Conservation (phyloP, 2,329 filamentous ascomycete genomes). For the Aureobasidium zeae region DNA sequence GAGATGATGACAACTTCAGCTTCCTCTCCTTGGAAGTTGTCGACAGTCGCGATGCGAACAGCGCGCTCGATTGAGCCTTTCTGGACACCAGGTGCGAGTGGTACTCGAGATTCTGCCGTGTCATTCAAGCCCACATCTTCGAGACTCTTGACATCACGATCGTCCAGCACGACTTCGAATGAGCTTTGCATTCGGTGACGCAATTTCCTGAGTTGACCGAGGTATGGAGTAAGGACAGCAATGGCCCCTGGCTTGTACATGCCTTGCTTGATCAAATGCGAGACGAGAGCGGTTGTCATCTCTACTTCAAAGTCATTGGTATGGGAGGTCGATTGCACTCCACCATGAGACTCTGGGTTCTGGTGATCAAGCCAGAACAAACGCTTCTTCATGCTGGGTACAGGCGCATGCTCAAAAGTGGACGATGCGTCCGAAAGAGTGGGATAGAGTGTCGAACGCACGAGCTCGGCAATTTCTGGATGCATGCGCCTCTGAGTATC, state of each 20-base stretch:
- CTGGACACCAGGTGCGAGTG: neutral
- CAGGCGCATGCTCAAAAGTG: constrained; percentile 36
- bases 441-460: constrained; percentile 51
- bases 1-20: constrained; percentile 61
- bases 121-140: constrained; percentile 13
- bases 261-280: constrained; percentile 57
- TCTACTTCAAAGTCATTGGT: constrained; percentile 53
- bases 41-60: constrained; percentile 17
- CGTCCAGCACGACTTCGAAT: constrained; percentile 55
- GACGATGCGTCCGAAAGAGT: constrained; percentile 41
- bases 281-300: constrained; percentile 54
- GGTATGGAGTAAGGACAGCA: constrained; percentile 60
- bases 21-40: constrained; percentile 70
- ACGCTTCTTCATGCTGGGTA: constrained; percentile 45
- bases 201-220: constrained; percentile 48
- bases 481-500: constrained; percentile 57
- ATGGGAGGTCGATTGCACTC: constrained; percentile 35
- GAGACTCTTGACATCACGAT: constrained; percentile 49
- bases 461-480: constrained; percentile 50
- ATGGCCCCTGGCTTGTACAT: constrained; percentile 52
- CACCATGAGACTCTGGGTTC: constrained; percentile 35
- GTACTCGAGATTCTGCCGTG: neutral
- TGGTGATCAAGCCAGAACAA: constrained; percentile 57
- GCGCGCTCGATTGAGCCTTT: constrained; percentile 13
- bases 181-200: constrained; percentile 36